A percentile compares a stretch with the other conserved stretches of the same genome.
phyloP scores from a whole-genome alignment of 2,329 filamentous ascomycete species.

The Aureobasidium sp. region DNA sequence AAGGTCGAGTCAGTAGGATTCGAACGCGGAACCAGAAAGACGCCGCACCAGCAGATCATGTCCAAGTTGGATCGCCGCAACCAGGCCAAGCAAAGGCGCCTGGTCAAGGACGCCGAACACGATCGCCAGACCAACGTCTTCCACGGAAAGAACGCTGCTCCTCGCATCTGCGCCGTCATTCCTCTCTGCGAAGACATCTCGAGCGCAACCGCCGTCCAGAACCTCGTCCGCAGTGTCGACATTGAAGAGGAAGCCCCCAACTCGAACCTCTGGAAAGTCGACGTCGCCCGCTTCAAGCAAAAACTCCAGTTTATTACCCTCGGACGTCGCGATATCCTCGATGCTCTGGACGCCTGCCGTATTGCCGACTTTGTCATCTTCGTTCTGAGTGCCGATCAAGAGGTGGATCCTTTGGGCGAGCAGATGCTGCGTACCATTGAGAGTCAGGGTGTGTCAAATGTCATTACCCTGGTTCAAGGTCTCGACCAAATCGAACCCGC shows the following conservation, averaged over 20 bases:
- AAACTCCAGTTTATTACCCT: constrained; percentile 79
- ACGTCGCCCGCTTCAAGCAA: constrained; percentile 88
- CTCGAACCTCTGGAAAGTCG: constrained; percentile 50
- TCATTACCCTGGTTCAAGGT: constrained; percentile 68
- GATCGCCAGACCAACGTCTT: constrained; percentile 74
- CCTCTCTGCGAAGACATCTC: constrained; percentile 71
- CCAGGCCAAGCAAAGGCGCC: constrained; percentile 82
- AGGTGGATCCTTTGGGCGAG: constrained; percentile 80
- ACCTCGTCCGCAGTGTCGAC: constrained; percentile 72
- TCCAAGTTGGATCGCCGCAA: constrained; percentile 94
- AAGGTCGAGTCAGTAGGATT: constrained; percentile 55
- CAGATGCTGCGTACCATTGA: constrained; percentile 78
- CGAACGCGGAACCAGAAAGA: constrained; percentile 70
- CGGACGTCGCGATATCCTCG: constrained; percentile 62
- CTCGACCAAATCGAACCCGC: constrained; percentile 69
- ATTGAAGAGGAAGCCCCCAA: constrained; percentile 57
- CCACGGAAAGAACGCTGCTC: constrained; percentile 74
- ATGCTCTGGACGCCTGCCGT: constrained; percentile 75
- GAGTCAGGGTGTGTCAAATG: constrained; percentile 87
- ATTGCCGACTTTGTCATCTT: constrained; percentile 88
- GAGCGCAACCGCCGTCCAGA: constrained; percentile 55
- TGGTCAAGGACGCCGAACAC: constrained; percentile 76
- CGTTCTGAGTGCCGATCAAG: constrained; percentile 69
- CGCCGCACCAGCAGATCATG: constrained; percentile 92
- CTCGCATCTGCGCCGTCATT: constrained; percentile 79